These are phyloP conservation scores for Diatrype stigma DNA, from an alignment of 2,329 filamentous ascomycete species.

Conservation along the genomic window DNA sequence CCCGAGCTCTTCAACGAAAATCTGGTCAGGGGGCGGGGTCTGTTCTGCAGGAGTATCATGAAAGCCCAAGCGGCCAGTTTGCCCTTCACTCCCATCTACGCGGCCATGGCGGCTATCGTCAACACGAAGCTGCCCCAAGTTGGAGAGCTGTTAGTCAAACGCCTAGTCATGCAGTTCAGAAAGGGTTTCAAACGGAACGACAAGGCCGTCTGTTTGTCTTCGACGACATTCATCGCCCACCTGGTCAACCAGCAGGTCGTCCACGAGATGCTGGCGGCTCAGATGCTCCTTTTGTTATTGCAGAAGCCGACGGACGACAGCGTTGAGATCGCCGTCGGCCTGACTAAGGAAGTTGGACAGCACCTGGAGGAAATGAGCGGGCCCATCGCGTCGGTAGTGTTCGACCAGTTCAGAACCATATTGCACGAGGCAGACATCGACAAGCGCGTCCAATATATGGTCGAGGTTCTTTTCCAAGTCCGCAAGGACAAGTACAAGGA, in stretches of 20 bases:
- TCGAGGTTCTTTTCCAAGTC: constrained; percentile 95
- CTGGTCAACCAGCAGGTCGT: constrained; percentile 94
- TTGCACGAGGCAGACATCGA: constrained; percentile 96
- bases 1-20: constrained; percentile 96
- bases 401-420: constrained; percentile 93
- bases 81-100: constrained; percentile 94
- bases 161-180: constrained; percentile 85
- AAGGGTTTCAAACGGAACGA: constrained; percentile 96
- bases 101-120: constrained; percentile 91
- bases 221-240: constrained; percentile 92
- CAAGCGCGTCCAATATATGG: constrained; percentile 98
- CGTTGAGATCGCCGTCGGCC: constrained; percentile 92
- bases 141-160: constrained; percentile 81
- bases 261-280: constrained; percentile 87
- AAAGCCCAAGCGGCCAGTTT: constrained; percentile 95
- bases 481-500: constrained; percentile 97
- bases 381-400: constrained; percentile 82
- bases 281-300: constrained; percentile 86
- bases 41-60: constrained; percentile 97
- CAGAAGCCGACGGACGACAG: constrained; percentile 96
- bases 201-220: constrained; percentile 90
- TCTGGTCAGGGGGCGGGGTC: constrained; percentile 79
- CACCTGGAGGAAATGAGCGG: constrained; percentile 94
- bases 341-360: constrained; percentile 89
- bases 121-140: constrained; percentile 97